Percentiles rank a stretch among this genome's conserved stretches.
Conservation (phyloP, 2,329 filamentous ascomycete species). For the Paecilomyces formosus region DNA sequence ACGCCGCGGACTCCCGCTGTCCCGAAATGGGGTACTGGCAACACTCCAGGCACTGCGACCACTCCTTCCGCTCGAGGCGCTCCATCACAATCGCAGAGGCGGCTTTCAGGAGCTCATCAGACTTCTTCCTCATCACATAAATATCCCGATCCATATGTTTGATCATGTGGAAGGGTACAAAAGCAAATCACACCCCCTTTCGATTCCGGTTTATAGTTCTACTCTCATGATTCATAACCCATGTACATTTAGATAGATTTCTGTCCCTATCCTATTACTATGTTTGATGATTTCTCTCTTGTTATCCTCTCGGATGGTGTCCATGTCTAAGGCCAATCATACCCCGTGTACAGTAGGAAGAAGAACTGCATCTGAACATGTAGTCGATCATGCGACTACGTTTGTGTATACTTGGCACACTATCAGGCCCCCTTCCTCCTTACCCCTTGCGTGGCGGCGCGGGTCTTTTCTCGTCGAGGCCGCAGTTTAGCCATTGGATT, state of each 20-base stretch:
- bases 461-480: too few relatives aligned
- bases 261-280: neutral
- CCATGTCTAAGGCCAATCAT: too few relatives aligned
- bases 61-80: neutral
- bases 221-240: too few relatives aligned
- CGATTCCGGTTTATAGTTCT: neutral
- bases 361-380: too few relatives aligned
- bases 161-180: too few relatives aligned
- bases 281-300: neutral
- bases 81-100: neutral
- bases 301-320: neutral
- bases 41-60: neutral
- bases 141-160: neutral
- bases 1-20: neutral
- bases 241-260: neutral
- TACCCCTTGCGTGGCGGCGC: too few relatives aligned
- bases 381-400: too few relatives aligned
- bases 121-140: neutral
- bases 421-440: too few relatives aligned
- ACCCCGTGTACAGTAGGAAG: too few relatives aligned
- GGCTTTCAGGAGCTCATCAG: neutral
- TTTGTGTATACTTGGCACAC: too few relatives aligned
- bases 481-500: too few relatives aligned
- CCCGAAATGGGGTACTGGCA: neutral
- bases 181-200: too few relatives aligned